Conservation (phyloP, 1,284 basidiomycete genomes). For the Vanrija pseudolonga region DNA sequence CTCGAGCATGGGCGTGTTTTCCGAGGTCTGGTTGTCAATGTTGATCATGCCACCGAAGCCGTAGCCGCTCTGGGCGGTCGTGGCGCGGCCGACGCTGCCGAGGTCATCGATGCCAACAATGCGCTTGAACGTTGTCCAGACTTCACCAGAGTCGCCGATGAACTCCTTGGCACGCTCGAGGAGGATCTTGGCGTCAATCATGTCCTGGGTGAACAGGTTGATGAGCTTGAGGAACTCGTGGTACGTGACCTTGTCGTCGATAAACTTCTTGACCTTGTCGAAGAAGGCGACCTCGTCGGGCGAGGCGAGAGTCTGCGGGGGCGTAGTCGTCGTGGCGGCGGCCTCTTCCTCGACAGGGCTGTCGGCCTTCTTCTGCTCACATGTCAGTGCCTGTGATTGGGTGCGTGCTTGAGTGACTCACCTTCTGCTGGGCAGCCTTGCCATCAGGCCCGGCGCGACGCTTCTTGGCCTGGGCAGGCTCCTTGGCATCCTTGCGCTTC, state of each 20-base stretch:
- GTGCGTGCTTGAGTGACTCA: conserved; percentile 8
- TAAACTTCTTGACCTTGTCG: conserved; percentile 79
- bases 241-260: conserved; percentile 82
- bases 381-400: conserved; percentile 6
- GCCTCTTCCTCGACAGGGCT: conserved; percentile 37
- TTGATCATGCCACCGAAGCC: conserved; percentile 49
- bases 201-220: conserved; percentile 91
- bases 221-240: conserved; percentile 95
- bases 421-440: conserved; percentile 24
- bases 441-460: conserved; percentile 54
- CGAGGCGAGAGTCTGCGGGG: conserved; percentile 54
- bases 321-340: conserved; percentile 13
- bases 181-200: conserved; percentile 80
- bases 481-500: conserved; percentile 41
- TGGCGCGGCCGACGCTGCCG: conserved; percentile 71
- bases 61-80: conserved; percentile 55
- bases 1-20: conserved; percentile 61
- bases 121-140: conserved; percentile 82
- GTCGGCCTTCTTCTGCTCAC: conserved; percentile 31
- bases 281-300: conserved; percentile 92
- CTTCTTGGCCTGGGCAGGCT: conserved; percentile 42
- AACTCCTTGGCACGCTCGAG: conserved; percentile 76
- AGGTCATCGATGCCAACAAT: conserved; percentile 71
- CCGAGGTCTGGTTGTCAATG: conserved; percentile 52
- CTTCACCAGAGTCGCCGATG: conserved; percentile 67